Percentiles rank a stretch among this genome's conserved stretches.
These are phyloP conservation scores for Dendrobium nobile DNA, from an alignment of 106 monocot species.

Conservation along the genomic window DNA sequence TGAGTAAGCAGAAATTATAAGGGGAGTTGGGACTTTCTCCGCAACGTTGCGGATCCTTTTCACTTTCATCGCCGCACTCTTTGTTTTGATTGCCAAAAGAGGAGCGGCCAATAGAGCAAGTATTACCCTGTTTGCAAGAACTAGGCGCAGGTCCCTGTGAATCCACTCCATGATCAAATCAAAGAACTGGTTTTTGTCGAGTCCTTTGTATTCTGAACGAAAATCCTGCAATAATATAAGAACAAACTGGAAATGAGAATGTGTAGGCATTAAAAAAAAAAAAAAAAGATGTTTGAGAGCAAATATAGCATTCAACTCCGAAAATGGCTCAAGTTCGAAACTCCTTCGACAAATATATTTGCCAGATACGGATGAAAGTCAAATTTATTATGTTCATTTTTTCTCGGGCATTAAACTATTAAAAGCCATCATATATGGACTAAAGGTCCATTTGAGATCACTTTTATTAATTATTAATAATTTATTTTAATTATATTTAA, in stretches of 20 bases:
- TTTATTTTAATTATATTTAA: too few relatives aligned
- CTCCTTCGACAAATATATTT: too few relatives aligned
- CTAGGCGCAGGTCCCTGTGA: constrained; percentile 26
- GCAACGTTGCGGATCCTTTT: constrained; percentile 17
- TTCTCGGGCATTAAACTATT: too few relatives aligned
- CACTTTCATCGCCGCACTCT: constrained; percentile 21
- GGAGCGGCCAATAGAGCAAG: constrained; percentile 38
- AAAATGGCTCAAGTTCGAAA: too few relatives aligned
- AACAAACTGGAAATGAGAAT: neutral
- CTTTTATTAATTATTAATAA: too few relatives aligned
- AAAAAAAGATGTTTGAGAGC: too few relatives aligned
- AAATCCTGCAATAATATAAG: neutral
- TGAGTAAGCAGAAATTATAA: constrained; percentile 30
- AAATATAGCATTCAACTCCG: too few relatives aligned
- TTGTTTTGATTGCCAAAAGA: constrained; percentile 25
- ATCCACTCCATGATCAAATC: constrained; percentile 34
- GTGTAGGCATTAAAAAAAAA: too few relatives aligned
- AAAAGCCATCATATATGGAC: too few relatives aligned
- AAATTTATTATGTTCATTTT: too few relatives aligned
- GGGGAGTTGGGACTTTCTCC: constrained; percentile 44
- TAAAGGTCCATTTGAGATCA: too few relatives aligned
- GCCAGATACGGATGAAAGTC: too few relatives aligned
- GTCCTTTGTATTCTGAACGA: neutral
- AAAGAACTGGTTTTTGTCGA: constrained; percentile 17
- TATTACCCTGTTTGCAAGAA: constrained; percentile 24